Conservation (phyloP, 2,329 filamentous ascomycete genomes). For the Talaromyces sp. region DNA sequence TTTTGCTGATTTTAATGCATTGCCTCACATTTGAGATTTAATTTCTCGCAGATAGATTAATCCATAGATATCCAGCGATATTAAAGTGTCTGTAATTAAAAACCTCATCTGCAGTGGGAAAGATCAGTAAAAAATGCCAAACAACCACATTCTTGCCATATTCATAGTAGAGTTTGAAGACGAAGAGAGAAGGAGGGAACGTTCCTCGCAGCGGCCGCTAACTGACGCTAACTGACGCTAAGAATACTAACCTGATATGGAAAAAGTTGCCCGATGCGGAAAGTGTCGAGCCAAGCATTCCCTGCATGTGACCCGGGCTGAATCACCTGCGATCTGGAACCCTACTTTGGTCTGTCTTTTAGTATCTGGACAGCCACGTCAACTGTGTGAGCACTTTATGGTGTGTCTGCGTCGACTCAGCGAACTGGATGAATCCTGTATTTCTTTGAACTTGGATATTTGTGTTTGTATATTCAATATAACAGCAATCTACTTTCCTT, state of each 20-base stretch:
- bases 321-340: slow-evolving; percentile 17
- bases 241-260: slow-evolving; percentile 1
- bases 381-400: background rate
- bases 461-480: background rate
- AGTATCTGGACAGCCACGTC: background rate
- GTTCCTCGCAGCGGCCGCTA: background rate
- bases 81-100: background rate
- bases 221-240: background rate
- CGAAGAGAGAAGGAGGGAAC: background rate
- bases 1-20: slow-evolving; percentile 5
- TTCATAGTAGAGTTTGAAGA: background rate
- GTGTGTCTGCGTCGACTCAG: background rate
- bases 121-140: background rate
- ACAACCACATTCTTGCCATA: background rate
- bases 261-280: slow-evolving; percentile 7
- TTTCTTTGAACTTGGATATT: background rate
- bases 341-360: slow-evolving; percentile 8
- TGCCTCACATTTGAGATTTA: background rate
- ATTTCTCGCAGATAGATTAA: no score
- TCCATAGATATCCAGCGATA: no score
- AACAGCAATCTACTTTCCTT: no score
- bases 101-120: background rate
- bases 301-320: slow-evolving; percentile 12
- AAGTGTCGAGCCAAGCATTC: slow-evolving; percentile 1
- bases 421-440: background rate